A percentile compares a stretch with the other conserved stretches of the same genome.
These are phyloP conservation scores for Suillus spraguei DNA, from an alignment of 768 basidiomycete species.

Conservation along the genomic window DNA sequence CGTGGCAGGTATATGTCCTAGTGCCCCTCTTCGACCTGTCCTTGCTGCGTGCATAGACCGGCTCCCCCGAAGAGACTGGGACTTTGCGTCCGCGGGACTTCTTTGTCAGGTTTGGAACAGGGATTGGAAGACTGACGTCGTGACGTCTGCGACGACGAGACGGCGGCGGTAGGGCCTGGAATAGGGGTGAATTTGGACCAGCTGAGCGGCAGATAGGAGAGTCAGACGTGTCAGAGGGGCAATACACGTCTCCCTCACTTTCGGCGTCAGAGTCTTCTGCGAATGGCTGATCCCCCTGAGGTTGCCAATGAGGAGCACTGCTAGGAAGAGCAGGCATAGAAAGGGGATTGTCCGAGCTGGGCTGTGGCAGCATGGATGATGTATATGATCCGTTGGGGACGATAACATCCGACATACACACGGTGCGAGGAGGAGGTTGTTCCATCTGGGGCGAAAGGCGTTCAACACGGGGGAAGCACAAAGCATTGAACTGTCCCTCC, in stretches of 20 bases:
- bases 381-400: neutral
- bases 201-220: conserved; percentile 11
- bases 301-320: neutral
- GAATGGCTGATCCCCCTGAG: conserved; percentile 5
- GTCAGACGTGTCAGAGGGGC: conserved; percentile 26
- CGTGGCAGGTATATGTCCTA: conserved; percentile 65
- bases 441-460: conserved; percentile 2
- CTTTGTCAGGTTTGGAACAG: conserved; percentile 53
- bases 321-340: conserved; percentile 6
- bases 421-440: conserved; percentile 21
- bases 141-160: conserved; percentile 24
- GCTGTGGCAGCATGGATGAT: neutral
- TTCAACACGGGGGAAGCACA: neutral
- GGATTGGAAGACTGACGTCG: conserved; percentile 39
- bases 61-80: conserved; percentile 37
- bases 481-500: neutral
- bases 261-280: conserved; percentile 18
- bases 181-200: conserved; percentile 3
- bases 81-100: conserved; percentile 50
- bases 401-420: conserved; percentile 27
- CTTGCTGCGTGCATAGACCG: conserved; percentile 26
- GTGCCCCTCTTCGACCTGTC: conserved; percentile 36
- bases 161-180: conserved; percentile 12
- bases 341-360: neutral
- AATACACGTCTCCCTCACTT: conserved; percentile 23